phyloP scores from a whole-genome alignment of 805 yeast species.

The Pichia cabralensis region DNA sequence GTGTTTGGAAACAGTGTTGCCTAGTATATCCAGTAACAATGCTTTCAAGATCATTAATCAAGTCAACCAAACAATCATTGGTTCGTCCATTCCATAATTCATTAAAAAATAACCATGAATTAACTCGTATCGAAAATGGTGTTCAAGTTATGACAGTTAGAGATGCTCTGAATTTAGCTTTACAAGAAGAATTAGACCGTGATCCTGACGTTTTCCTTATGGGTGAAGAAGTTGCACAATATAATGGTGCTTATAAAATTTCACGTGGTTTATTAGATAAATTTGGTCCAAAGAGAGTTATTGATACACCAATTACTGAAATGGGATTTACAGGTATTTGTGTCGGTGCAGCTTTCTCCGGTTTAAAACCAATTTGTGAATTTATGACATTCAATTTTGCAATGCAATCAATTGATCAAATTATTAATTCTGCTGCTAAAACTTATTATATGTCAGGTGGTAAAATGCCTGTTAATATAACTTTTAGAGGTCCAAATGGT shows the following conservation, averaged over 20 bases:
- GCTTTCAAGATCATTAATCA: background rate
- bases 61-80: background rate
- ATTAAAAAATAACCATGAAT: constrained; percentile 4
- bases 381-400: constrained; percentile 99
- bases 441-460: constrained; percentile 99
- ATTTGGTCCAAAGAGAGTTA: constrained; percentile 86
- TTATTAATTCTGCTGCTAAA: constrained; percentile 97
- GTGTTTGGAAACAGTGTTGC: too few species aligned
- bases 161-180: constrained; percentile 90
- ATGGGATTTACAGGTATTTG: constrained; percentile 97
- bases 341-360: constrained; percentile 94
- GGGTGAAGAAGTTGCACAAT: constrained; percentile 99
- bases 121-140: constrained; percentile 11
- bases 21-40: too few species aligned
- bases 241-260: constrained; percentile 98
- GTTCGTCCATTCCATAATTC: constrained; percentile 3
- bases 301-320: constrained; percentile 97
- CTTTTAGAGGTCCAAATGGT: constrained; percentile 99
- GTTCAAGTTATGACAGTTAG: constrained; percentile 69
- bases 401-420: constrained; percentile 98
- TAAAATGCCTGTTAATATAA: constrained; percentile 91
- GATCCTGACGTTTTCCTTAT: constrained; percentile 89
- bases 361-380: constrained; percentile 93
- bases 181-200: constrained; percentile 95
- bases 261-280: constrained; percentile 92